Base-by-base conservation (phyloP, 192 early-diverging fungal species). In the Cetraspora pellucida region DNA sequence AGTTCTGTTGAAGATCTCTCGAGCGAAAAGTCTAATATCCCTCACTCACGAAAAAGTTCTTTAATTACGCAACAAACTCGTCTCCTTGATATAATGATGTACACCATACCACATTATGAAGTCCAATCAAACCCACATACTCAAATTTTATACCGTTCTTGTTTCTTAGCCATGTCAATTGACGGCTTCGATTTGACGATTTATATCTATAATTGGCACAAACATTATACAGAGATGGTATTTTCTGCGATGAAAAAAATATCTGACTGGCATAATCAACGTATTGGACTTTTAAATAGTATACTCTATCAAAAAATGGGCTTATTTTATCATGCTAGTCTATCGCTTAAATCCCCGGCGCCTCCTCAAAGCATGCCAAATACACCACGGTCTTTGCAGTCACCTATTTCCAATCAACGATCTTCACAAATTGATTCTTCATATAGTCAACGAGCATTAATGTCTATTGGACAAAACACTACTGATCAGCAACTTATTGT, bases 281-380 rank as follows among this genome's bases (percentile, higher is more conserved):
- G 88, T 30, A 84, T 82, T 63, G 72, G 77, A 50, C 58, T 85
- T 0, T 74, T 89, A 1, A 81, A 85, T 66, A 89, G 85, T 52
- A 85, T 89, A 28, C 47, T 89, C 10, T 78, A 87, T 59, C 88
- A 89, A 75, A 89, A 89, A 58, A 88, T 89, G 85, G 88, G 88
- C 1, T 77, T 89, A 16, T 89, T 89, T 75, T 83, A 88, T 72
- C 88, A 89, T 71, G 78, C 73, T 1, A 63, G 80, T 17, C 74
- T 75, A 21, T 50, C 79, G 49, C 14, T 59, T 60, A 21, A 57
- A 8, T 47, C 78, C 16, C 28, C 55, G 4, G 54, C 77, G 16
- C 52, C 50, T 7, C 2, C 25, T 25, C 25, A 31, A 0, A 47
- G 54, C 43, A 13, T 45, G 3, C 72, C 77, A 11, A 11, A 67